These are phyloP conservation scores for Eragrostis curvula DNA, from an alignment of 176 grass and related monocot genomes.

Conservation along the genomic window DNA sequence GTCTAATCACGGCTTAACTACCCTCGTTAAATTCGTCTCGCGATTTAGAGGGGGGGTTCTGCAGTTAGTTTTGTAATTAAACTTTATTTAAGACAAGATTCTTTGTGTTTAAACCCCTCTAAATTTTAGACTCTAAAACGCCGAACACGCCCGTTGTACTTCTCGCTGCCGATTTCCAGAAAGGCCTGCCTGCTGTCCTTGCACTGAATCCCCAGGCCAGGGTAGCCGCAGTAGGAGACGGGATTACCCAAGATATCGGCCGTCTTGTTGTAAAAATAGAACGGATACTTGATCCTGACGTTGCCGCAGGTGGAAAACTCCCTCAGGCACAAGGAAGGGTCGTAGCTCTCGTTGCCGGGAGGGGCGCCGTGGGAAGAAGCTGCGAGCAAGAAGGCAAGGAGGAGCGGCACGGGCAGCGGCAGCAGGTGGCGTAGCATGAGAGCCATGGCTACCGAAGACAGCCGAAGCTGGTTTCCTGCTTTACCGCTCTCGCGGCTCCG, in stretches of 20 bases:
- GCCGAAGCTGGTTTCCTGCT: too few species aligned
- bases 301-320: background rate
- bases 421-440: background rate
- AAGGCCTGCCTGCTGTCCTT: background rate
- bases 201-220: constrained; percentile 1
- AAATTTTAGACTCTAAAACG: too few species aligned
- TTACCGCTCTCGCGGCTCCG: too few species aligned
- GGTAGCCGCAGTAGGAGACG: constrained; percentile 31
- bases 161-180: background rate
- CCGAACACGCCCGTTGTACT: too few species aligned
- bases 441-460: background rate
- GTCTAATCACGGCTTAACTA: too few species aligned
- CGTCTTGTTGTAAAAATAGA: rapidly evolving
- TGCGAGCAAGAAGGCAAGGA: background rate
- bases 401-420: background rate
- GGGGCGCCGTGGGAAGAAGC: background rate
- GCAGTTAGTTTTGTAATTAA: too few species aligned
- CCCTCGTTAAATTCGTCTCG: too few species aligned
- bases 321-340: background rate
- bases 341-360: background rate
- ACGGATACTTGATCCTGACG: constrained; percentile 32
- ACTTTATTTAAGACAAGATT: too few species aligned
- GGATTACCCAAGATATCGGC: background rate
- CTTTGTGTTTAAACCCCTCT: too few species aligned
- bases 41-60: too few species aligned